A percentile compares a stretch with the other conserved stretches of the same genome.
These are phyloP conservation scores for Pezicula neosporulosa DNA, from an alignment of 2,329 filamentous ascomycete genomes.

Conservation along the genomic window DNA sequence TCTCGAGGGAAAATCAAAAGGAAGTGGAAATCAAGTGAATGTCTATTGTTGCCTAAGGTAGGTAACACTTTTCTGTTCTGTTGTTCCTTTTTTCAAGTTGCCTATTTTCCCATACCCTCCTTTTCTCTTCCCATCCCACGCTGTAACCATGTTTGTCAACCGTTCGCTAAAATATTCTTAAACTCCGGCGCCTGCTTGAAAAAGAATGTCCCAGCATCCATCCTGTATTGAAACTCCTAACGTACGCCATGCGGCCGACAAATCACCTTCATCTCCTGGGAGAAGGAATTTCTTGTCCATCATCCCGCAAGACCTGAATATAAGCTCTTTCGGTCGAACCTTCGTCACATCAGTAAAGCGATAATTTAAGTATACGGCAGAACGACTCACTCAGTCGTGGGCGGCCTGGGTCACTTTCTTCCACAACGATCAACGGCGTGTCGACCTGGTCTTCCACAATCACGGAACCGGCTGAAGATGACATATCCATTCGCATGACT, in stretches of 20 bases:
- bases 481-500: constrained; percentile 25
- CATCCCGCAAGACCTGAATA: constrained; percentile 20
- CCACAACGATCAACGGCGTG: constrained; percentile 22
- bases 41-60: too few species aligned
- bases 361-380: neutral
- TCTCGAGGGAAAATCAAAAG: too few species aligned
- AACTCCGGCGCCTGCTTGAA: neutral
- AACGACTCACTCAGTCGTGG: constrained; percentile 21
- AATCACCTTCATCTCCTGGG: neutral
- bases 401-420: constrained; percentile 13
- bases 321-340: constrained; percentile 22
- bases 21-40: too few species aligned
- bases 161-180: too few species aligned
- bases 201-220: neutral
- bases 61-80: too few species aligned
- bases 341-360: constrained; percentile 14
- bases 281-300: constrained; percentile 21
- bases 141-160: too few species aligned
- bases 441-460: constrained; percentile 22
- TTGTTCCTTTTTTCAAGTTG: too few species aligned
- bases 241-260: neutral
- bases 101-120: too few species aligned
- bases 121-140: too few species aligned
- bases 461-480: constrained; percentile 16
- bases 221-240: neutral